Evolutionary conservation across 75 land plant species (phyloP).

Genomic region (Selaginella moellendorffii): DNA sequence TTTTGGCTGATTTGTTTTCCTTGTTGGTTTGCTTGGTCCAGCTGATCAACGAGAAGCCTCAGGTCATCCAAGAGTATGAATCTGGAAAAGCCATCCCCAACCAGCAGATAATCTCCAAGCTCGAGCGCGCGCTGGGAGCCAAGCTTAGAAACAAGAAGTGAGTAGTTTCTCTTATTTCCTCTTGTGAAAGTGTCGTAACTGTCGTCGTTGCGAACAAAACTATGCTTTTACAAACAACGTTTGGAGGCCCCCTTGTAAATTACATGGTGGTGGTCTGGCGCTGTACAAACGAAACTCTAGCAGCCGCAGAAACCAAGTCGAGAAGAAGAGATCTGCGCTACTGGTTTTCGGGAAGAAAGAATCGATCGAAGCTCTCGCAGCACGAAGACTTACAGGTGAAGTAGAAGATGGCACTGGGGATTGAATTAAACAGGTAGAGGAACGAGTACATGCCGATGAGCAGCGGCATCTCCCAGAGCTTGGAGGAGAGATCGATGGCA

Average conservation of each 20-base stretch:
- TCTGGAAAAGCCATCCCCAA: slow-evolving; percentile 97
- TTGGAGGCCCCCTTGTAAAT: no score
- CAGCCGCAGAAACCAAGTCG: no score
- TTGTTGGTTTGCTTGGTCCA: slow-evolving; percentile 14
- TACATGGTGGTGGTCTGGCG: no score
- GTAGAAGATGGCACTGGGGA: slow-evolving; percentile 81
- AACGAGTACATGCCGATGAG: slow-evolving; percentile 30
- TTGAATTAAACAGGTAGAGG: slow-evolving; percentile 64
- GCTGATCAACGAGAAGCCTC: slow-evolving; percentile 97
- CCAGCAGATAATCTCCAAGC: slow-evolving; percentile 71
- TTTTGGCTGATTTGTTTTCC: not conserved
- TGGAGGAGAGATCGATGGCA: slow-evolving; percentile 6
- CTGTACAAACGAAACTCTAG: no score
- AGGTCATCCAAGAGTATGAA: slow-evolving; percentile 88
- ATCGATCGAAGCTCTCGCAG: slow-evolving; percentile 20
- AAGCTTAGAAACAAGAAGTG: slow-evolving; percentile 28
- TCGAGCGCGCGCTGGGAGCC: slow-evolving; percentile 81
- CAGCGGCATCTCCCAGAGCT: slow-evolving; percentile 32
- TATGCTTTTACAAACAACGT: not conserved
- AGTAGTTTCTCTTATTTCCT: not conserved
- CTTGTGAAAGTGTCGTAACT: no score
- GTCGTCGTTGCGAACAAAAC: no score
- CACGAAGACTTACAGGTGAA: slow-evolving; percentile 53
- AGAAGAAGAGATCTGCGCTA: no score
- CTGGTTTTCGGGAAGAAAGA: slow-evolving; percentile 6